These are phyloP conservation scores for Logfia minima DNA, from an alignment of 129 eudicot genomes.

Conservation along the genomic window DNA sequence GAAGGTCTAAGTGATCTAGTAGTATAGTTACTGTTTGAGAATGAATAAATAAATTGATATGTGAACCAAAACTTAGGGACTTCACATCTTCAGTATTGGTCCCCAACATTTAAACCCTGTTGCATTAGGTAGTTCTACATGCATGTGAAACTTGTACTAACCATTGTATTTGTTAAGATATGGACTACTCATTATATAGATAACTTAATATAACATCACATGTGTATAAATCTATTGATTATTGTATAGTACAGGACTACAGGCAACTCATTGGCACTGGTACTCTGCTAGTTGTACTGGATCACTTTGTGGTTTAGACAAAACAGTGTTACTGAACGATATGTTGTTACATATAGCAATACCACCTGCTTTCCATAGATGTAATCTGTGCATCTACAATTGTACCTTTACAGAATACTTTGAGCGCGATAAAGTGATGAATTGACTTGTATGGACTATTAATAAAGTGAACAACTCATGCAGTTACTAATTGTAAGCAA, in stretches of 20 bases:
- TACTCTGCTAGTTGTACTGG: slow-evolving; percentile 14
- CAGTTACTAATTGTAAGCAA: slow-evolving; percentile 44
- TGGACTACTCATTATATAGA: not conserved
- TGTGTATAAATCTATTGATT: not conserved
- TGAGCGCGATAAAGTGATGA: slow-evolving; percentile 30
- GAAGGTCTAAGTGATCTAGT: not conserved
- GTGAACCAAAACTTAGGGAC: no score
- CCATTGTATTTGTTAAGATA: not conserved
- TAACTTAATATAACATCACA: not conserved
- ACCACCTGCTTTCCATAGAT: slow-evolving; percentile 6
- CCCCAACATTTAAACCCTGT: slow-evolving; percentile 8
- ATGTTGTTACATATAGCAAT: slow-evolving; percentile 1
- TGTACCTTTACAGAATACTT: slow-evolving; percentile 4
- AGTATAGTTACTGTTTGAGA: no score
- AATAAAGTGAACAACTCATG: slow-evolving; percentile 43
- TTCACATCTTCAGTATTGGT: not conserved
- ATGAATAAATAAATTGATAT: no score
- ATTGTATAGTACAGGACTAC: not conserved
- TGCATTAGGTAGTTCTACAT: not conserved
- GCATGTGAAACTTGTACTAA: not conserved
- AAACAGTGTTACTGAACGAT: slow-evolving; percentile 31
- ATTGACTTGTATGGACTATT: not conserved
- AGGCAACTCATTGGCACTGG: not conserved
- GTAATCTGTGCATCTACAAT: slow-evolving; percentile 18
- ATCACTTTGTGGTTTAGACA: slow-evolving; percentile 24